These are phyloP conservation scores for Plasmodium adleri DNA, from an alignment of 169 alveolate species.

Conservation along the genomic window DNA sequence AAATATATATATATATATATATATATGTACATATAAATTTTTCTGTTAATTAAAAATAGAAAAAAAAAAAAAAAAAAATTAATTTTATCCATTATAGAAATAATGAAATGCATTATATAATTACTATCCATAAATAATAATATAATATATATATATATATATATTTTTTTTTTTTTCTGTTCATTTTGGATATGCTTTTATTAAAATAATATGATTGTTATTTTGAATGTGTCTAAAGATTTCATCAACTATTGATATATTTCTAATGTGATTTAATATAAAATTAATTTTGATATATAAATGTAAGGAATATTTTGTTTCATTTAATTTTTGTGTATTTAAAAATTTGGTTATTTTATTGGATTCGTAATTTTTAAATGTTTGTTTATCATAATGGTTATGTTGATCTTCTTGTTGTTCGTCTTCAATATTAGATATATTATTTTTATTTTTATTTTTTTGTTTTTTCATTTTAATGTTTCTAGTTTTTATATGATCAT, in stretches of 20 bases:
- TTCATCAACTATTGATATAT: slow-evolving; percentile 43
- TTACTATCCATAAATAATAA: too few relatives aligned
- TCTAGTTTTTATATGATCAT: not conserved
- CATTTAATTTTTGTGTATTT: slow-evolving; percentile 9
- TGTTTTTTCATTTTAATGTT: not conserved
- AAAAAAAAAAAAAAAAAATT: too few relatives aligned
- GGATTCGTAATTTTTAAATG: not conserved
- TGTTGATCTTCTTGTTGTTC: not conserved
- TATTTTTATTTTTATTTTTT: not conserved
- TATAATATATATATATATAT: not conserved
- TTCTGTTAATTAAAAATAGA: too few relatives aligned
- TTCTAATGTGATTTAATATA: slow-evolving; percentile 31
- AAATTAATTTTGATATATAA: slow-evolving; percentile 26
- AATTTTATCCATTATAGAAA: too few relatives aligned
- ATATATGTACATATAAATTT: too few relatives aligned
- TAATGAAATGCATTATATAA: too few relatives aligned
- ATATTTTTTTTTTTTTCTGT: not conserved
- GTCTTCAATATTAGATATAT: not conserved
- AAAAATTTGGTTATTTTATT: slow-evolving; percentile 9
- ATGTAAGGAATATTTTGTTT: slow-evolving; percentile 37
- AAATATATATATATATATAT: too few relatives aligned
- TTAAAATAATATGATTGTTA: slow-evolving; percentile 25
- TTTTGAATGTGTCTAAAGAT: slow-evolving; percentile 55
- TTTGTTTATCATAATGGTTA: not conserved
- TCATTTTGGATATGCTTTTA: slow-evolving; percentile 56